A percentile compares a stretch with the other conserved stretches of the same genome.
These are phyloP conservation scores for Mariannaea sp. DNA, from an alignment of 2,329 filamentous ascomycete genomes.

Conservation along the genomic window DNA sequence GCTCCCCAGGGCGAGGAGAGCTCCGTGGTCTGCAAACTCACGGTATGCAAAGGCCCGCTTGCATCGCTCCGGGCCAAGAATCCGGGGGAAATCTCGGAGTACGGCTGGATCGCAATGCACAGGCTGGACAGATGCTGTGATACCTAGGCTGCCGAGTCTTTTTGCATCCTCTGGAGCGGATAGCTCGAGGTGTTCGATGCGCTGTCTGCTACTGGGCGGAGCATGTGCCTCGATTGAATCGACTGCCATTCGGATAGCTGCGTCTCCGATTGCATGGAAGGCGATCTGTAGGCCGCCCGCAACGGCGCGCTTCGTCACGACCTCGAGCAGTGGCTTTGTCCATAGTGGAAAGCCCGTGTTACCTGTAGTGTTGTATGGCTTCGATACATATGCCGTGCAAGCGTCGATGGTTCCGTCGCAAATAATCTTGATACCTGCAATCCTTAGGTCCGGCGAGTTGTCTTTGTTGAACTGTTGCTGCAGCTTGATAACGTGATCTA, in stretches of 20 bases:
- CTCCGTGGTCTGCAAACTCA: slow-evolving; percentile 58
- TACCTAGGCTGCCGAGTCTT: slow-evolving; percentile 11
- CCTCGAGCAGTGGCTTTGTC: slow-evolving; percentile 5
- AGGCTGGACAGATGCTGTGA: slow-evolving; percentile 16
- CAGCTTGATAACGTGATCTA: slow-evolving; percentile 46
- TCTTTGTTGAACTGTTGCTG: slow-evolving; percentile 41
- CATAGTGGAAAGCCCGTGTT: slow-evolving; percentile 2
- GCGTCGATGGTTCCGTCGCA: slow-evolving; percentile 66
- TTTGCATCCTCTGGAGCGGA: slow-evolving; percentile 14
- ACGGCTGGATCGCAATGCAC: slow-evolving; percentile 15
- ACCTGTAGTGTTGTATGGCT: slow-evolving; percentile 54
- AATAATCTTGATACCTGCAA: slow-evolving; percentile 66
- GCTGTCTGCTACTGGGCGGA: slow-evolving; percentile 6
- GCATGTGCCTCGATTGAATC: slow-evolving; percentile 10
- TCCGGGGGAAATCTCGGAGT: slow-evolving; percentile 23
- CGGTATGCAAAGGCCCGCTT: slow-evolving; percentile 63
- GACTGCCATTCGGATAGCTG: slow-evolving; percentile 14
- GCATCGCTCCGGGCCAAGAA: slow-evolving; percentile 57
- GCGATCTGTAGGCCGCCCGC: slow-evolving; percentile 11
- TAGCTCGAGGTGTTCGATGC: slow-evolving; percentile 17
- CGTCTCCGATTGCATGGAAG: slow-evolving; percentile 32
- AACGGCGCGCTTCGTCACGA: slow-evolving; percentile 5
- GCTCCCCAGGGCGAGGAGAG: slow-evolving; percentile 56
- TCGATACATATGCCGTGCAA: slow-evolving; percentile 60
- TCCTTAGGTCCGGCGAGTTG: slow-evolving; percentile 44